Evolutionary conservation across 148 eudicot genomes (phyloP).

Genomic region (Camellia sinensis): DNA sequence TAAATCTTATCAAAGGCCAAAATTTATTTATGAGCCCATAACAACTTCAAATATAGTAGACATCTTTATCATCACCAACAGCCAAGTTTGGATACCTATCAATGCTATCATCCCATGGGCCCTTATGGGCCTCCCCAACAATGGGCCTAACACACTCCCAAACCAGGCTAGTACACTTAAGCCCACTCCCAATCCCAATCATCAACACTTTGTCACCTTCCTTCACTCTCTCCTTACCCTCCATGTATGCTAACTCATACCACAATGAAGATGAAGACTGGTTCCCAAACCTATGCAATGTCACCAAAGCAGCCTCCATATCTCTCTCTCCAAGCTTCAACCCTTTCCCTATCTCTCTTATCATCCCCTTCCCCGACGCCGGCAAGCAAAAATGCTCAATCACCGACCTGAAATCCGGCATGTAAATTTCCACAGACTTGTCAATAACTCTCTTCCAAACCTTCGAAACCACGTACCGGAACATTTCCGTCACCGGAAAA

Average conservation of each 20-base stretch:
- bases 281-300: constrained; percentile 82
- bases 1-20: too few species aligned
- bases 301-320: constrained; percentile 65
- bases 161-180: constrained; percentile 60
- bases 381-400: constrained; percentile 75
- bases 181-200: constrained; percentile 77
- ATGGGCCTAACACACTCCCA: constrained; percentile 70
- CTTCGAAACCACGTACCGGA: constrained; percentile 34
- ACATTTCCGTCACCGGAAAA: constrained; percentile 44
- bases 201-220: constrained; percentile 69
- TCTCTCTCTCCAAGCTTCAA: constrained; percentile 63
- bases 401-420: constrained; percentile 53
- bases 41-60: too few species aligned
- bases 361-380: constrained; percentile 46
- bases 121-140: constrained; percentile 51
- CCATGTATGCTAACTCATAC: constrained; percentile 77
- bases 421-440: constrained; percentile 44
- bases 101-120: constrained; percentile 68
- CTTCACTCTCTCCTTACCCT: constrained; percentile 63
- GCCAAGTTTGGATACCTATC: constrained; percentile 37
- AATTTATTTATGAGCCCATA: too few species aligned
- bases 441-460: constrained; percentile 34
- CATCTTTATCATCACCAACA: neutral
- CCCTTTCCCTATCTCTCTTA: constrained; percentile 60
- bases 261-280: constrained; percentile 78